Base-by-base conservation (phyloP, 2,329 filamentous ascomycete species). In the Macrophomina phaseolina region DNA sequence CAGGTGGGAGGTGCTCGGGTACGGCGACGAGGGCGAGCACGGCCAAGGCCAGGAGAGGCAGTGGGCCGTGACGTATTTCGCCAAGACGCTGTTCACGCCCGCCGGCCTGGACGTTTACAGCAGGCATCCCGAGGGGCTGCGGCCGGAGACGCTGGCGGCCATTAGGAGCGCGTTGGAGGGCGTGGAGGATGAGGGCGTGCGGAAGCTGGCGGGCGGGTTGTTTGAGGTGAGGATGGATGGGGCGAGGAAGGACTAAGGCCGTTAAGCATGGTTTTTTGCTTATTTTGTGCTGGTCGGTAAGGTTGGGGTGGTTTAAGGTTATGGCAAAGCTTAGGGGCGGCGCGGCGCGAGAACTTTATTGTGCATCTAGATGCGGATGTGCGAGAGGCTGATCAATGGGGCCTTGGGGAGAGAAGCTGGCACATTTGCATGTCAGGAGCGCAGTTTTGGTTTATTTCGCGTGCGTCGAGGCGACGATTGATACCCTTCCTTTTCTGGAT, bases 51-150 rank as follows among this genome's bases (percentile, higher is more conserved):
- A 45, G 40, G 40, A 14, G 9, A 71, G 70, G 7, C 79, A 78
- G 77, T 97, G 91, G 91, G 88, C 87, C 1, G 91, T 97, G 14
- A 96, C 91, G 4, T 94, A 90, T 84, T 97, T 97, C 77, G 89
- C 90, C 69, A 89, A 91, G 73, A 96, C 91, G 30, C 71, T 94
- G 52, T 96, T 97, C 72, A 95, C 92, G 6, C 90, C 90, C 69
- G 91, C 92, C 66, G 93, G 93, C 0, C 73, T 97, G 36, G 93
- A 97, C 78, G 78, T 96, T 9, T 95, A 94, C 77, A 89, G 87
- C 53, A 84, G 90, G 71, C 82, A 84, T 16, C 84, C 79, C 62
- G 85, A 84, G 69, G 90, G 91, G 0, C 70, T 92, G 69, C 85
- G 83, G 65, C 80, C 85, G 66, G 84, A 81, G 74, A 86, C 88